Conservation (phyloP, 2,329 filamentous ascomycete genomes). For the Penicillium griseofulvum region DNA sequence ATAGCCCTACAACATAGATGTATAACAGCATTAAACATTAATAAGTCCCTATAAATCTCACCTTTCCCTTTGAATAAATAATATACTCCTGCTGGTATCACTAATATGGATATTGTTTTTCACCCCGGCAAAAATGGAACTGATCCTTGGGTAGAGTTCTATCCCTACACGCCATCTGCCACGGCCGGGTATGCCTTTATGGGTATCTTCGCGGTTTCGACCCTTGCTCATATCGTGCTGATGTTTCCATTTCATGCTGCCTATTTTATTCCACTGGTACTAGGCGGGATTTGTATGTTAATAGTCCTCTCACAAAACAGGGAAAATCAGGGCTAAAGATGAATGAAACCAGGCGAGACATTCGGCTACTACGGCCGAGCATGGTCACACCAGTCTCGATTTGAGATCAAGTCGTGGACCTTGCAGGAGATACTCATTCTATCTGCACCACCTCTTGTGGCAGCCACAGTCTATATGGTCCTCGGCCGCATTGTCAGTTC, state of each 20-base stretch:
- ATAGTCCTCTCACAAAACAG: not conserved
- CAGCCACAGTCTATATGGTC: conserved; percentile 39
- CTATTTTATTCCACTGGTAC: conserved; percentile 38
- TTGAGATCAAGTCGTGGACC: conserved; percentile 30
- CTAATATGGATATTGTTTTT: conserved; percentile 32
- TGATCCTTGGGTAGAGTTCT: conserved; percentile 34
- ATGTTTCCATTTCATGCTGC: conserved; percentile 33
- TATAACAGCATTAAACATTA: not conserved
- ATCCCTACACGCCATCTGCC: conserved; percentile 36
- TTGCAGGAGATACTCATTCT: conserved; percentile 42
- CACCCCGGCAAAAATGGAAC: conserved; percentile 33
- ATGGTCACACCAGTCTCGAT: conserved; percentile 31
- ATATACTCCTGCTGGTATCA: not conserved
- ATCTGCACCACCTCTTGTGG: conserved; percentile 42
- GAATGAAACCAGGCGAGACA: conserved; percentile 28
- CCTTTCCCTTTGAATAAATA: not conserved
- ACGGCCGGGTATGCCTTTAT: conserved; percentile 38
- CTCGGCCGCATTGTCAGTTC: conserved; percentile 41
- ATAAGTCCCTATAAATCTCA: not conserved
- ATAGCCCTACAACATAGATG: not conserved
- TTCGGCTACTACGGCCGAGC: conserved; percentile 40
- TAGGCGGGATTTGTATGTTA: conserved; percentile 39
- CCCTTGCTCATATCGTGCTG: conserved; percentile 29
- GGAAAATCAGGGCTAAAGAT: not conserved
- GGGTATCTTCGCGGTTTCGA: conserved; percentile 34